Evolutionary conservation across 2,329 filamentous ascomycete species (phyloP).

Genomic region (Verticillium dahliae): DNA sequence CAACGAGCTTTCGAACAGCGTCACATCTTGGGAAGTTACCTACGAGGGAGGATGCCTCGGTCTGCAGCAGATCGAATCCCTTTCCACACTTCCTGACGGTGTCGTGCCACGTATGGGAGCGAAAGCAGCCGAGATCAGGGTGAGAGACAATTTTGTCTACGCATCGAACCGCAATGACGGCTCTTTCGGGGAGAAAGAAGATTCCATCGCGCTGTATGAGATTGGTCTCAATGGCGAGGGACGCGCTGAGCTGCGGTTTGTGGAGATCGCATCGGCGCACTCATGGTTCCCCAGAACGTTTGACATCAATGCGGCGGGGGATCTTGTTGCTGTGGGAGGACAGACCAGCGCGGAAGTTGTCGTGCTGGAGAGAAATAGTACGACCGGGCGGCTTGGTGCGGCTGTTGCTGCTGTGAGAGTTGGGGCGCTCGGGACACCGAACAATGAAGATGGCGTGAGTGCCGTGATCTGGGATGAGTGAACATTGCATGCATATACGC

Average conservation of each 20-base stretch:
- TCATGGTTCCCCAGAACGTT: constrained; percentile 58
- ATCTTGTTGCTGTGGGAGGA: constrained; percentile 55
- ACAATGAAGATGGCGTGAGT: constrained; percentile 40
- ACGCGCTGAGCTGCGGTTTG: constrained; percentile 35
- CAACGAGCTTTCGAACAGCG: constrained; percentile 42
- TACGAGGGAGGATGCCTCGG: constrained; percentile 40
- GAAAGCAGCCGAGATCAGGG: constrained; percentile 49
- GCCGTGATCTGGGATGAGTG: constrained; percentile 42
- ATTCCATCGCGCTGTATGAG: constrained; percentile 48
- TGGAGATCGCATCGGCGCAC: constrained; percentile 48
- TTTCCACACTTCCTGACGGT: constrained; percentile 38
- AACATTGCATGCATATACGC: background rate
- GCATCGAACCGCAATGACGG: constrained; percentile 57
- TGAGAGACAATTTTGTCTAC: constrained; percentile 49
- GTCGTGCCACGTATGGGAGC: constrained; percentile 33
- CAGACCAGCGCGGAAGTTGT: constrained; percentile 54
- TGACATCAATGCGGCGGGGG: constrained; percentile 50
- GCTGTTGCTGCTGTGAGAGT: constrained; percentile 33
- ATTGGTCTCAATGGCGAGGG: constrained; percentile 18
- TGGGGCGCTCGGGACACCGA: constrained; percentile 28
- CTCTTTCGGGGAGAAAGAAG: constrained; percentile 45
- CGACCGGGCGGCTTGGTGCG: constrained; percentile 47
- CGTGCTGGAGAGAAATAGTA: constrained; percentile 47
- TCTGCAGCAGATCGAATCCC: constrained; percentile 36
- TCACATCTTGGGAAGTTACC: constrained; percentile 41